These are phyloP conservation scores for Alternaria arborescens DNA, from an alignment of 2,329 filamentous ascomycete genomes.

Conservation along the genomic window DNA sequence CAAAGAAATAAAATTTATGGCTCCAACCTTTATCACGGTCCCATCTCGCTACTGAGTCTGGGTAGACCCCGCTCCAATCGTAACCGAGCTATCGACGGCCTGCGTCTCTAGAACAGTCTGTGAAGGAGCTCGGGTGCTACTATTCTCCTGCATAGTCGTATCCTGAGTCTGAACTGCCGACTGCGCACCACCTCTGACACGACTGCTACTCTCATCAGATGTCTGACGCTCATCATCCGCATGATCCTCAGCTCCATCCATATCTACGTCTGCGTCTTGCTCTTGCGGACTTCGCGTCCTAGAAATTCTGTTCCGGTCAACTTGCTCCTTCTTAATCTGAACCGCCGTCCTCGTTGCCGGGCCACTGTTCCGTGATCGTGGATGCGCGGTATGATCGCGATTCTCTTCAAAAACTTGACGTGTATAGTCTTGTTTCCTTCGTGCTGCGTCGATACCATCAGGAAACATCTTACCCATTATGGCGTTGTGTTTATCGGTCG, in stretches of 20 bases:
- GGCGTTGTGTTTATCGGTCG: constrained; percentile 39
- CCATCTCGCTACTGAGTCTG: background rate
- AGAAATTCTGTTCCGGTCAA: constrained; percentile 19
- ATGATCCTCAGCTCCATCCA: constrained; percentile 32
- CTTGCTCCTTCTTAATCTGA: constrained; percentile 37
- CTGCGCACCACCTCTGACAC: background rate
- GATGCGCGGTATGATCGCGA: constrained; percentile 36
- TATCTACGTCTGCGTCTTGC: constrained; percentile 35
- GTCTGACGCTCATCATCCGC: constrained; percentile 33
- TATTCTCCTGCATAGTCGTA: background rate
- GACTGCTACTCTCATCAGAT: constrained; percentile 11
- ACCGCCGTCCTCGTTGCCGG: constrained; percentile 10
- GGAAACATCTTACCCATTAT: constrained; percentile 53
- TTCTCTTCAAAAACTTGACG: constrained; percentile 45
- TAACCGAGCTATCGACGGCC: background rate
- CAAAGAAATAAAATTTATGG: background rate
- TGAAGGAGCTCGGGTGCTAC: background rate
- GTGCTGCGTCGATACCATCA: constrained; percentile 43
- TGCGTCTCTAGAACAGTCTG: constrained; percentile 3
- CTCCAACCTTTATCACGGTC: too few species aligned
- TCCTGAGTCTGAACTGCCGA: background rate
- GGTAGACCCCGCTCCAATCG: background rate
- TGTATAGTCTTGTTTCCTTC: constrained; percentile 44
- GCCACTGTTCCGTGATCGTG: constrained; percentile 25
- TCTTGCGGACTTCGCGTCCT: constrained; percentile 24